phyloP scores from a whole-genome alignment of 2,329 filamentous ascomycete species.

The Chalaropsis ovoidea region DNA sequence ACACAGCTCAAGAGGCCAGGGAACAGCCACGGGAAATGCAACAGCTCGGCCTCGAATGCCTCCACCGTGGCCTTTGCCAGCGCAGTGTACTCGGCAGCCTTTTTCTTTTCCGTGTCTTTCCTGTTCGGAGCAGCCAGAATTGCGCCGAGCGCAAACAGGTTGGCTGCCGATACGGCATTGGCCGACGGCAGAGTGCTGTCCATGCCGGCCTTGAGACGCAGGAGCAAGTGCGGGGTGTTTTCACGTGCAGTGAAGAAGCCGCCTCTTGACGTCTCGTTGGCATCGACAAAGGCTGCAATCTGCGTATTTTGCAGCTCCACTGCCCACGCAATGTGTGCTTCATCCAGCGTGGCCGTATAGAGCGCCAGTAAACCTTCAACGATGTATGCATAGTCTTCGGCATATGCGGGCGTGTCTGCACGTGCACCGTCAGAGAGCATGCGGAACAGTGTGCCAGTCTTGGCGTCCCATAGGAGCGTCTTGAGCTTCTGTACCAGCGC shows the following conservation, averaged over 20 bases:
- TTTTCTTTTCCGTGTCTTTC: conserved; percentile 7
- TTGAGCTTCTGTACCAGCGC: conserved; percentile 63
- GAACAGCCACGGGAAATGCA: conserved; percentile 90
- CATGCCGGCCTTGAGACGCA: conserved; percentile 90
- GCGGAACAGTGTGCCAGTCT: conserved; percentile 55
- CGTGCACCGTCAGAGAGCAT: conserved; percentile 60
- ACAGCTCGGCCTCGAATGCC: conserved; percentile 81
- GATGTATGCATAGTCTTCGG: conserved; percentile 90
- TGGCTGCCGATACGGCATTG: conserved; percentile 77
- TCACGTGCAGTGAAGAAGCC: conserved; percentile 65
- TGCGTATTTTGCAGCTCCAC: conserved; percentile 55
- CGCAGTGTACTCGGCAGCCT: conserved; percentile 40
- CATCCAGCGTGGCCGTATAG: conserved; percentile 72
- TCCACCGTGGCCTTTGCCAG: conserved; percentile 64
- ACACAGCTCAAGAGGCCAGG: conserved; percentile 67
- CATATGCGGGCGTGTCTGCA: conserved; percentile 52
- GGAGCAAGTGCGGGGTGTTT: conserved; percentile 57
- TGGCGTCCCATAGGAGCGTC: conserved; percentile 58
- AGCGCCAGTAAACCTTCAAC: conserved; percentile 73
- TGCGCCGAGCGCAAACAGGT: conserved; percentile 69
- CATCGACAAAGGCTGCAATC: conserved; percentile 67
- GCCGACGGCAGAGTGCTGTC: conserved; percentile 83
- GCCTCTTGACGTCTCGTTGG: conserved; percentile 34
- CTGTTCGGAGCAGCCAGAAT: conserved; percentile 52
- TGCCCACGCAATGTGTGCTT: conserved; percentile 67